These are phyloP conservation scores for Ordospora colligata DNA, from an alignment of 371 early-diverging fungal genomes.

Conservation along the genomic window DNA sequence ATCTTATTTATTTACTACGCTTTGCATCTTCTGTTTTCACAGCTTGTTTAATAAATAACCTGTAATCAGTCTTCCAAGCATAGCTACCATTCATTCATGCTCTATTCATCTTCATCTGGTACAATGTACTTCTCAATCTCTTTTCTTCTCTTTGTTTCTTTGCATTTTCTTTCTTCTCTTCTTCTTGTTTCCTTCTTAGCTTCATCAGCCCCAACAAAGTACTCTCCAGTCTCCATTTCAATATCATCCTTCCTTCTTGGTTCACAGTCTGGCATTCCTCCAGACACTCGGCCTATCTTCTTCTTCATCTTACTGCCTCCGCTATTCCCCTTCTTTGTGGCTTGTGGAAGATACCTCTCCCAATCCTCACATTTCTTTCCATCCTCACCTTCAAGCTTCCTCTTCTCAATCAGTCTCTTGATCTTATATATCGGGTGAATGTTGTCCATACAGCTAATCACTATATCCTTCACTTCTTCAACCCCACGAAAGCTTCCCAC, in stretches of 20 bases:
- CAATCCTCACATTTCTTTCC: slow-evolving; percentile 83
- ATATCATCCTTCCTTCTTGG: slow-evolving; percentile 37
- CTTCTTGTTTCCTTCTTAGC: background rate
- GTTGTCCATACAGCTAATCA: slow-evolving; percentile 86
- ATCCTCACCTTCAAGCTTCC: slow-evolving; percentile 88
- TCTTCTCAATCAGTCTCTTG: slow-evolving; percentile 90
- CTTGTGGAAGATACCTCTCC: slow-evolving; percentile 92
- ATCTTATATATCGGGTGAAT: slow-evolving; percentile 97
- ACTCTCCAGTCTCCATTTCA: slow-evolving; percentile 48
- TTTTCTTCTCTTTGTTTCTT: background rate
- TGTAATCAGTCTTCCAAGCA: too few relatives aligned
- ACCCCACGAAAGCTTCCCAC: slow-evolving; percentile 77
- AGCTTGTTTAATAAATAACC: too few relatives aligned
- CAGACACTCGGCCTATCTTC: background rate
- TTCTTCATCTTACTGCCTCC: slow-evolving; percentile 62
- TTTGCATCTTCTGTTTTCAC: too few relatives aligned
- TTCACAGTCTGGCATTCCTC: slow-evolving; percentile 17
- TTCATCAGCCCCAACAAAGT: slow-evolving; percentile 21
- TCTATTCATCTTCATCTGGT: background rate
- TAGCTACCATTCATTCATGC: too few relatives aligned
- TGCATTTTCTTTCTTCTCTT: background rate
- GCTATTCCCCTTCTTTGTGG: slow-evolving; percentile 79
- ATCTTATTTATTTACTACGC: too few relatives aligned
- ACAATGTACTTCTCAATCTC: background rate
- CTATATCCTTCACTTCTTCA: slow-evolving; percentile 76